phyloP scores from a whole-genome alignment of 441 rosid genomes.

The Arabidopsis hybrid region DNA sequence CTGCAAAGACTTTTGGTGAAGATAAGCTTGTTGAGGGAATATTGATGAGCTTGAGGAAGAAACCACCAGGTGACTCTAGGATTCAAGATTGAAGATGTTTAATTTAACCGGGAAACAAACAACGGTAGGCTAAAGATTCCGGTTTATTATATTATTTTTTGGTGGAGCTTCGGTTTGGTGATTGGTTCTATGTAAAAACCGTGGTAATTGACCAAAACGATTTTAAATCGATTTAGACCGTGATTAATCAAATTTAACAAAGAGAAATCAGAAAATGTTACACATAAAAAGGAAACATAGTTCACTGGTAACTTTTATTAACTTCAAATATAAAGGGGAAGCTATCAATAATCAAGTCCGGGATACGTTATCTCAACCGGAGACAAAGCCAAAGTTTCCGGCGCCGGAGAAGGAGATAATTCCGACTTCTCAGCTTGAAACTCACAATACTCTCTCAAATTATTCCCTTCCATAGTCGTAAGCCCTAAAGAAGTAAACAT shows the following conservation, averaged over 20 bases:
- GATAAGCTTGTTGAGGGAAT: conserved; percentile 61
- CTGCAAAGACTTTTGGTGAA: conserved; percentile 54
- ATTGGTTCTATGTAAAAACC: neutral
- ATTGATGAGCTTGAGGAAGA: conserved; percentile 58
- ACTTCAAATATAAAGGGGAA: neutral
- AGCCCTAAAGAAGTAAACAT: conserved; percentile 44
- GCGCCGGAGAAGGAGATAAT: conserved; percentile 36
- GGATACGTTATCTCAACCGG: conserved; percentile 33
- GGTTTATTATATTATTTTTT: neutral
- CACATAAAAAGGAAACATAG: no score
- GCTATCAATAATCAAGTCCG: conserved; percentile 19
- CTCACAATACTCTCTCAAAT: conserved; percentile 42
- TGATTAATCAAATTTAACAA: no score
- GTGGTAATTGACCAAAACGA: neutral
- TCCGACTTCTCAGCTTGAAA: conserved; percentile 29
- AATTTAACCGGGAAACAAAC: conserved; percentile 10
- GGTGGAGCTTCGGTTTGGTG: conserved; percentile 6
- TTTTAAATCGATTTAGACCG: no score
- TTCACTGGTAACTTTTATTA: conserved; percentile 13
- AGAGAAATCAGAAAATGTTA: no score
- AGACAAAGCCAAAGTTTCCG: conserved; percentile 25
- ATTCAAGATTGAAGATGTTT: conserved; percentile 15
- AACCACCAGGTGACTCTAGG: conserved; percentile 44
- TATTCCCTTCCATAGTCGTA: conserved; percentile 33
- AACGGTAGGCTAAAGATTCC: conserved; percentile 1